Conservation (phyloP, 345 rosid genomes). For the Euphorbia peplus region DNA sequence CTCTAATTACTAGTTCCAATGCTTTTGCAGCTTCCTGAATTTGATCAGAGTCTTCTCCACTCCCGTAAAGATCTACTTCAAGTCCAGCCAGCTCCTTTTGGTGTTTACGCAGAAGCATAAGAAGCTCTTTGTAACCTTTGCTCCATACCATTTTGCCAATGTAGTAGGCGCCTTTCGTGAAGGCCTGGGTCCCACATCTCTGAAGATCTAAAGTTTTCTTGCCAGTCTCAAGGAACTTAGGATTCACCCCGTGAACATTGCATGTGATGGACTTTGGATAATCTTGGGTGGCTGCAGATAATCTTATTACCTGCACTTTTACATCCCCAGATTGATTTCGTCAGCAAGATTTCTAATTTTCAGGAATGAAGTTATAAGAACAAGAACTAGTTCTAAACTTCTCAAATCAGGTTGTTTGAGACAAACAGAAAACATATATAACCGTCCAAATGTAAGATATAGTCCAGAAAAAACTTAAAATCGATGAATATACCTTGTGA, state of each 20-base stretch:
- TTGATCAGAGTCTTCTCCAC: slow-evolving; percentile 80
- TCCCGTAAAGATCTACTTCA: slow-evolving; percentile 81
- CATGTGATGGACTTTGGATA: slow-evolving; percentile 72
- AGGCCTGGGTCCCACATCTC: slow-evolving; percentile 46
- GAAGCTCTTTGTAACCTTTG: slow-evolving; percentile 92
- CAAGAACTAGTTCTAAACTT: not conserved
- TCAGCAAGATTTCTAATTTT: slow-evolving; percentile 3
- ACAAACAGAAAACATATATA: not conserved
- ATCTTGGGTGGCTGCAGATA: slow-evolving; percentile 93
- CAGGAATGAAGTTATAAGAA: slow-evolving; percentile 1
- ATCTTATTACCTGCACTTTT: slow-evolving; percentile 72
- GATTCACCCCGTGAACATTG: slow-evolving; percentile 97
- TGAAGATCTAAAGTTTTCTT: slow-evolving; percentile 55
- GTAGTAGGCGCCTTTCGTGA: slow-evolving; percentile 77
- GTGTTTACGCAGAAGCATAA: slow-evolving; percentile 61
- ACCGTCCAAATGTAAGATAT: not conserved
- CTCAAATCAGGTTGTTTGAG: not conserved
- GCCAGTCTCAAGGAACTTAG: slow-evolving; percentile 86
- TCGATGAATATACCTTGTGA: slow-evolving; percentile 63
- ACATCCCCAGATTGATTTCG: slow-evolving; percentile 2
- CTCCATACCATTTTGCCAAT: slow-evolving; percentile 98
- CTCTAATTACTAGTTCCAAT: slow-evolving; percentile 54
- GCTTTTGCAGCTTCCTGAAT: slow-evolving; percentile 60
- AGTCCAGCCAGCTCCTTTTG: slow-evolving; percentile 65
- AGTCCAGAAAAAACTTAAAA: not conserved